Conservation (phyloP, 106 monocot genomes). For the Phalaenopsis equestris region DNA sequence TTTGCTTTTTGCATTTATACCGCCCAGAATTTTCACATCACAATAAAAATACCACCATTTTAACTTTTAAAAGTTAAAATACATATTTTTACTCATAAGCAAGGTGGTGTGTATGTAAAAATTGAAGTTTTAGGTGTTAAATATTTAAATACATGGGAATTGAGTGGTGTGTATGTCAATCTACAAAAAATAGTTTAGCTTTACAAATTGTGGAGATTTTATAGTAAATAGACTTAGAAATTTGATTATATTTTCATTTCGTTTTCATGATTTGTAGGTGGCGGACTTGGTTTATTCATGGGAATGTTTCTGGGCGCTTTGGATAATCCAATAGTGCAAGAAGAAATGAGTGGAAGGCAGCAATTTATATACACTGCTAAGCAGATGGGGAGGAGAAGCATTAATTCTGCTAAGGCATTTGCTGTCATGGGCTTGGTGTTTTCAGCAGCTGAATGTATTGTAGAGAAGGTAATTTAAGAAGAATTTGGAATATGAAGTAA, state of each 20-base stretch:
- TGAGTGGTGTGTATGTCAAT: no score
- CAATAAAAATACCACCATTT: no score
- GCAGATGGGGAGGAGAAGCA: constrained; percentile 96
- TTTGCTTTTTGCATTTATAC: no score
- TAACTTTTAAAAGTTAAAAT: no score
- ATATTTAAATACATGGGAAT: no score
- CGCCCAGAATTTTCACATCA: no score
- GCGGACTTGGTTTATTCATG: constrained; percentile 83
- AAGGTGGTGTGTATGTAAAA: no score
- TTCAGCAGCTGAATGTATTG: constrained; percentile 91
- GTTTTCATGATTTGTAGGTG: constrained; percentile 44
- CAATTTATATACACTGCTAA: constrained; percentile 82
- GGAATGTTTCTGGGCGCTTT: constrained; percentile 84
- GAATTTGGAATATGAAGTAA: background rate
- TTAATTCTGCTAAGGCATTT: constrained; percentile 75
- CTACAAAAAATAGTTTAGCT: background rate
- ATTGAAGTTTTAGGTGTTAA: no score
- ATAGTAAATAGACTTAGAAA: background rate
- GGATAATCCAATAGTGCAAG: constrained; percentile 79
- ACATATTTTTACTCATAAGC: no score
- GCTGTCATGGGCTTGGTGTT: constrained; percentile 93
- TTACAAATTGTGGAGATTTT: background rate
- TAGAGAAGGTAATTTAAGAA: constrained; percentile 60
- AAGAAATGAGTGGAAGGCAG: constrained; percentile 72
- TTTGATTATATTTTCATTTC: background rate